phyloP scores from a whole-genome alignment of 2,329 filamentous ascomycete species.

The Thelonectria rubi region DNA sequence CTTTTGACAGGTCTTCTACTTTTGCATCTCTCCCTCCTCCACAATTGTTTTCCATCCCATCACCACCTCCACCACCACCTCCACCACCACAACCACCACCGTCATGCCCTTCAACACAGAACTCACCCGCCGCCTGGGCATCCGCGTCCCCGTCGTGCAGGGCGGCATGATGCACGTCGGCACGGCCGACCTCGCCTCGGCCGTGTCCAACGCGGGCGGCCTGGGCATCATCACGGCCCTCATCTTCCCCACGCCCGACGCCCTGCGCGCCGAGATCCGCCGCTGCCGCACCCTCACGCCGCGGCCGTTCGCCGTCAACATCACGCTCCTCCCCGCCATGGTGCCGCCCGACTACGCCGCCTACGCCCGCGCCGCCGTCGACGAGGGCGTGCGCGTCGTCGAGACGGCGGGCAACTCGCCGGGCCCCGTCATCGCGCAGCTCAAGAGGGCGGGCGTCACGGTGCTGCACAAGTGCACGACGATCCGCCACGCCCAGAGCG shows the following conservation, averaged over 20 bases:
- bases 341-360: conserved; percentile 91
- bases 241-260: conserved; percentile 91
- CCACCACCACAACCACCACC: conserved; percentile 7
- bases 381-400: conserved; percentile 90
- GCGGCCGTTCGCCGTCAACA: conserved; percentile 89
- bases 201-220: conserved; percentile 83
- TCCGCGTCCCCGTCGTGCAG: conserved; percentile 78
- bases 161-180: conserved; percentile 90
- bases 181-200: conserved; percentile 79
- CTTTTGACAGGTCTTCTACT: too few relatives aligned
- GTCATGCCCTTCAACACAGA: conserved; percentile 67
- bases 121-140: conserved; percentile 66
- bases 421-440: conserved; percentile 86
- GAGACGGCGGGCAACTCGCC: conserved; percentile 92
- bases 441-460: conserved; percentile 81
- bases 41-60: neutral
- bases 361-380: conserved; percentile 91
- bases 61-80: neutral
- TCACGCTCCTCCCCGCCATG: conserved; percentile 90
- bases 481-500: conserved; percentile 90
- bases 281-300: conserved; percentile 82
- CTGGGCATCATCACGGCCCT: conserved; percentile 86
- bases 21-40: neutral
- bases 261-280: conserved; percentile 91
- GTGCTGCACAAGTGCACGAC: conserved; percentile 98